Conservation (phyloP, 768 basidiomycete species). For the Serendipita sp. region DNA sequence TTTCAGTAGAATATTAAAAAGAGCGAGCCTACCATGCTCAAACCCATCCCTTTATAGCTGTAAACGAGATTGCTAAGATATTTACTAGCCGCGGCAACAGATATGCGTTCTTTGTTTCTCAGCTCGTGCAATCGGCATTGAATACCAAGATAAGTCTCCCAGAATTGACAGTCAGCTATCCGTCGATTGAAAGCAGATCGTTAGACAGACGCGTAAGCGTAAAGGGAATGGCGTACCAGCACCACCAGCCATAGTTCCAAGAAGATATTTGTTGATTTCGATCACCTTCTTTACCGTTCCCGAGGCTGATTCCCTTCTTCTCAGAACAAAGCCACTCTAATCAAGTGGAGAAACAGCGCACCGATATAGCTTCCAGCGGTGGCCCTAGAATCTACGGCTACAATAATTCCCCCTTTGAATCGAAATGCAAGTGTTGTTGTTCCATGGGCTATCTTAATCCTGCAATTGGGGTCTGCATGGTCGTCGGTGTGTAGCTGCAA, state of each 20-base stretch:
- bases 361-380: slow-evolving; percentile 96
- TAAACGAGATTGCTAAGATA: slow-evolving; percentile 96
- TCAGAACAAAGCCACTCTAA: background rate
- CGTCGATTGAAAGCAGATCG: background rate
- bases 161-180: slow-evolving; percentile 86
- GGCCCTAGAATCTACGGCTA: slow-evolving; percentile 97
- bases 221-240: slow-evolving; percentile 46
- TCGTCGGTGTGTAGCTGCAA: slow-evolving; percentile 89
- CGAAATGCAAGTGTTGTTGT: slow-evolving; percentile 97
- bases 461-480: slow-evolving; percentile 81
- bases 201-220: background rate
- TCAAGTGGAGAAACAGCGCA: slow-evolving; percentile 21
- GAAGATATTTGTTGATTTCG: slow-evolving; percentile 94
- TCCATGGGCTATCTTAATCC: slow-evolving; percentile 96
- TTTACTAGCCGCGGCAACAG: slow-evolving; percentile 97
- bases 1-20: background rate
- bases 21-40: slow-evolving; percentile 71
- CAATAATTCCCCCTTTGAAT: slow-evolving; percentile 92
- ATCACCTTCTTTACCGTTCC: slow-evolving; percentile 99
- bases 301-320: slow-evolving; percentile 39
- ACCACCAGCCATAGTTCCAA: slow-evolving; percentile 99
- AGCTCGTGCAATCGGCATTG: slow-evolving; percentile 95
- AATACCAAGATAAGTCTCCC: slow-evolving; percentile 98
- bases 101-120: slow-evolving; percentile 89
- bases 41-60: slow-evolving; percentile 95